Base-by-base conservation (phyloP, 2,329 filamentous ascomycete species). In the Stenocarpella maydis region DNA sequence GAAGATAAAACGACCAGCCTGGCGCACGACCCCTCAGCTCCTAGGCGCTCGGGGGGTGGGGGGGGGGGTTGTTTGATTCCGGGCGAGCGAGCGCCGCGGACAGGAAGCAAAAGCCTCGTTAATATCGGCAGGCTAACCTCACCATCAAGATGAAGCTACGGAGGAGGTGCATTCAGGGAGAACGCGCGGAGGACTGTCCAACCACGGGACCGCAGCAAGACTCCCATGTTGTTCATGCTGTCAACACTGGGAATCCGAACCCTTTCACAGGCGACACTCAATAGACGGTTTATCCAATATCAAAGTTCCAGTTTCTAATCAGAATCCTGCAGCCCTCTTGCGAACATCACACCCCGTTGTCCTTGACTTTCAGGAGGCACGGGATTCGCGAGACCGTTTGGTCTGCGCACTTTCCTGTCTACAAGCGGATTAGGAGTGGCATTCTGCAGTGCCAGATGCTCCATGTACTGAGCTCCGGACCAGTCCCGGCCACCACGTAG, bases 271-370 rank as follows among this genome's bases (percentile, higher is more conserved):
- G 68, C 64, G 49, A 70, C 60, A 67, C 64, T 67, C 64, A 70
- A 61, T 70, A 70, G 68, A 70, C 39, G 54, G 64, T 67, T 67
- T 39, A 52, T 43, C 54, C 68, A 63, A 63, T 52, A 70, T 41
- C 64, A 67, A 31, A 61, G 41, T 54, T 67, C 45, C 24, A 60
- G 68, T 60, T 67, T 49, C 47, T 61, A 67, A 67, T 61, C 53
- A 60, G 53, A 60, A 28, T 24, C 12, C 41, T 47, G 21, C 53
- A 41, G 34, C 19, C 15, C 24, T 24, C 15, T 26, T 31, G 8
- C 43, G 9, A 24, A 24, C 15, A 37, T 43, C 12, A 26, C 34
- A 4, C 6, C 24, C 15, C 19, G 6, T 54, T 2, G 19, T 15
- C 26, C 50, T 45, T 66, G 39, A 54, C 19, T 52, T 28, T 26